phyloP scores from a whole-genome alignment of 768 basidiomycete genomes.

The Russula compacta region DNA sequence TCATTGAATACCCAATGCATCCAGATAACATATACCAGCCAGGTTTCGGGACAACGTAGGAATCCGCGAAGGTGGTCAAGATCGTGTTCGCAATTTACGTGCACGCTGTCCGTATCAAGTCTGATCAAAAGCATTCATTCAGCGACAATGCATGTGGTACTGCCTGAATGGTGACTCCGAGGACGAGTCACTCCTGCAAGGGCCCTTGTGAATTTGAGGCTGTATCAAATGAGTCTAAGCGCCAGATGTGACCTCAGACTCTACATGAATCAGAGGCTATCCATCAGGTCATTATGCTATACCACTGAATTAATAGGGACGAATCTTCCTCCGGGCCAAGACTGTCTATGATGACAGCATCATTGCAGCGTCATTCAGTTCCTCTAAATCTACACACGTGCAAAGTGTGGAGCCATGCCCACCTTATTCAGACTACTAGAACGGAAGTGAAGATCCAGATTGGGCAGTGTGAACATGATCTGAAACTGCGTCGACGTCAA shows the following conservation, averaged over 20 bases:
- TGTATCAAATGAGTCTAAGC: neutral
- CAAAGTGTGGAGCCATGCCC: neutral
- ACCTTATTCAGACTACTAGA: too few relatives aligned
- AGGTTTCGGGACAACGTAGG: neutral
- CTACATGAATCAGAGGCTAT: neutral
- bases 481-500: neutral
- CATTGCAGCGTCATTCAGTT: neutral
- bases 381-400: neutral
- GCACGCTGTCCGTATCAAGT: neutral
- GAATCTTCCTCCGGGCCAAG: neutral
- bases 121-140: neutral
- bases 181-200: too few relatives aligned
- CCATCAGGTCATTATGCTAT: neutral
- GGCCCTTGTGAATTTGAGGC: neutral
- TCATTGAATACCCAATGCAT: neutral
- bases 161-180: neutral
- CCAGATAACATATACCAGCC: neutral
- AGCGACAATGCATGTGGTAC: neutral
- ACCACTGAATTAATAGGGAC: neutral
- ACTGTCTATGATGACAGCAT: neutral
- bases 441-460: neutral
- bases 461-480: neutral
- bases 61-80: neutral
- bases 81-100: neutral
- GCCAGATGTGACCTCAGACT: neutral